Base-by-base conservation (phyloP, 2,329 filamentous ascomycete species). In the Alternaria rosae region DNA sequence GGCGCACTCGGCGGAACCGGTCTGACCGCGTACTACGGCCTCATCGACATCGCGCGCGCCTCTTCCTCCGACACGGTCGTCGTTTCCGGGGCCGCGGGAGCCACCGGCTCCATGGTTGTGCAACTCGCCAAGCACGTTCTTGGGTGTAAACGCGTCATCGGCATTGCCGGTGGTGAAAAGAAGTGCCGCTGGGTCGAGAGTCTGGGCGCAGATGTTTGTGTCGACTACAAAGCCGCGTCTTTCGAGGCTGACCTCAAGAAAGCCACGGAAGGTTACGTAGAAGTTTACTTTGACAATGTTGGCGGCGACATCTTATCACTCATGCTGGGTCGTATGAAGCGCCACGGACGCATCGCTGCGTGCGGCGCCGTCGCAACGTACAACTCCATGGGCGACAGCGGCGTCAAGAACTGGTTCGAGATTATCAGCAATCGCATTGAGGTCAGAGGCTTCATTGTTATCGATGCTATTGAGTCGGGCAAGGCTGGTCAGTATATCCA, bases 11-110 rank as follows among this genome's bases (percentile, higher is more conserved):
- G 82, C 6, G 69, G 71, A 10, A 76, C 81, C 3, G 90, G 90
- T 6, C 71, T 93, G 58, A 93, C 92, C 0, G 91, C 91, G 2
- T 94, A 92, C 81, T 90, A 91, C 66, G 91, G 92, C 25, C 86
- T 94, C 75, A 79, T 86, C 23, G 85, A 91, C 59, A 85, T 93
- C 51, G 91, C 86, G 15, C 81, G 89, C 54, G 86, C 90, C 21
- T 87, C 88, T 72, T 78, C 85, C 0, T 89, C 89, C 8, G 90
- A 94, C 68, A 87, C 89, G 0, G 90, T 94, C 2, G 90, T 94
- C 9, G 89, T 94, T 0, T 91, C 88, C 10, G 91, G 91, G 6
- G 92, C 92, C 0, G 92, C 91, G 0, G 92, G 92, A 7, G 92
- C 91, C 0, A 93, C 91, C 0, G 92, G 92, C 1, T 89, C 85